Evolutionary conservation across 768 basidiomycete species (phyloP).

Genomic region (Sporobolomyces pararoseus): DNA sequence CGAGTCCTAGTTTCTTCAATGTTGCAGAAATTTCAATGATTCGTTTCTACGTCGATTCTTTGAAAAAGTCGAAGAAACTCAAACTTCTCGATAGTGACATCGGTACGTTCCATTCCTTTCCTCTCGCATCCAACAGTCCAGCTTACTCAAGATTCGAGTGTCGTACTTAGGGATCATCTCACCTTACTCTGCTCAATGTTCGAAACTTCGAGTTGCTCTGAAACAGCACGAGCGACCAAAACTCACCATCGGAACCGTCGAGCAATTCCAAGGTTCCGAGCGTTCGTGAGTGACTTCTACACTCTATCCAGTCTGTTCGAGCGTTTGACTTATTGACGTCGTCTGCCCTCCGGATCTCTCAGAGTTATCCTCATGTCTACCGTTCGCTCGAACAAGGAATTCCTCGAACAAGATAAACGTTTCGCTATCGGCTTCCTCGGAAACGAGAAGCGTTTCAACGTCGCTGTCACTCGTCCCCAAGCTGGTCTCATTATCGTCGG

Average conservation of each 20-base stretch:
- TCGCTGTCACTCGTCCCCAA: conserved; percentile 50
- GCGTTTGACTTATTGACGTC: conserved; percentile 4
- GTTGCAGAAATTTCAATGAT: conserved; percentile 42
- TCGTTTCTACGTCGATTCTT: not conserved
- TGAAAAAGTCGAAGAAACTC: not conserved
- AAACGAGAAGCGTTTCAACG: conserved; percentile 50
- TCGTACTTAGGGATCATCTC: conserved; percentile 25
- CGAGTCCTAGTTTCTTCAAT: conserved; percentile 48
- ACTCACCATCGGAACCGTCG: conserved; percentile 26
- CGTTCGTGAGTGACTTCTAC: conserved; percentile 10
- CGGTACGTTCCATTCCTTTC: conserved; percentile 11
- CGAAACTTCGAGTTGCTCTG: conserved; percentile 9
- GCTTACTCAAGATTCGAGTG: not conserved
- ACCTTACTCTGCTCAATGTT: conserved; percentile 20
- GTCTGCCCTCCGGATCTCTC: not conserved
- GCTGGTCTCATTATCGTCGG: conserved; percentile 49
- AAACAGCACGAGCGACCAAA: not conserved
- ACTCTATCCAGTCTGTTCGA: not conserved
- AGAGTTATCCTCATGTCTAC: conserved; percentile 44
- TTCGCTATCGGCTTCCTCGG: conserved; percentile 48
- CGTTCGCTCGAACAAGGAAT: conserved; percentile 44
- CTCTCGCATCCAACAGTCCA: no score
- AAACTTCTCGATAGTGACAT: conserved; percentile 11
- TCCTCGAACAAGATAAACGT: conserved; percentile 44
- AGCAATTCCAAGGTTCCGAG: conserved; percentile 36